Percentiles rank a stretch among this genome's conserved stretches.
Evolutionary conservation across 176 grass and related monocot genomes (phyloP).

Genomic region (Canna indica): DNA sequence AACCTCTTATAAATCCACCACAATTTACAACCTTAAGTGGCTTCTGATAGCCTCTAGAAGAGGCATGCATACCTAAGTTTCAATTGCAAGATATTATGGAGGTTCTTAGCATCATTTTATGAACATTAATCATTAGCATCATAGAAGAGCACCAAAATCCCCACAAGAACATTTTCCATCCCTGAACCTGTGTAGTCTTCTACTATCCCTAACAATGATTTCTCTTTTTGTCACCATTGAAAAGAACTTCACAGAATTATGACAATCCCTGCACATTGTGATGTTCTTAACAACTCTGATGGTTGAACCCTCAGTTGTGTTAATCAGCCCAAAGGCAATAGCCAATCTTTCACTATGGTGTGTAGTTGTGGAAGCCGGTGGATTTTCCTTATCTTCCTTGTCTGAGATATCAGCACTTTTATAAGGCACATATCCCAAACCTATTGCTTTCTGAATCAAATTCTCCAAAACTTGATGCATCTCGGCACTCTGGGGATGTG

Average conservation of each 20-base stretch:
- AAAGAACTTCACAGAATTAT: constrained; percentile 59
- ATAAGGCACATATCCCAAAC: constrained; percentile 66
- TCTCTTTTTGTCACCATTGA: constrained; percentile 61
- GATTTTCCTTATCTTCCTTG: constrained; percentile 36
- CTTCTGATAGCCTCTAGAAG: background rate
- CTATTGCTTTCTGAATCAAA: constrained; percentile 48
- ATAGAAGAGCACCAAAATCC: constrained; percentile 58
- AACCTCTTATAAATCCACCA: background rate
- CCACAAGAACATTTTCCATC: constrained; percentile 69
- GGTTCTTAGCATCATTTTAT: background rate
- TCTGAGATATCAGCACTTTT: constrained; percentile 44
- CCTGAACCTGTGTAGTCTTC: constrained; percentile 71
- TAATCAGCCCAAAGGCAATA: constrained; percentile 59
- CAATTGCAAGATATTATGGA: background rate
- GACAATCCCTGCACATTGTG: constrained; percentile 86
- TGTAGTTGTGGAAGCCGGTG: constrained; percentile 20
- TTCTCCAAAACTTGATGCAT: constrained; percentile 46
- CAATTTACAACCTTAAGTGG: background rate
- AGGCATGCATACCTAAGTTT: background rate
- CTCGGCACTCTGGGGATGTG: constrained; percentile 30
- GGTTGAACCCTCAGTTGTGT: constrained; percentile 28
- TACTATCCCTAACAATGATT: constrained; percentile 68
- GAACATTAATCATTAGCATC: constrained; percentile 4
- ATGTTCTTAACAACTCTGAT: constrained; percentile 71
- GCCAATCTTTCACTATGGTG: constrained; percentile 87